Conservation (phyloP, 495 filamentous ascomycete species). For the Penicillium maclennaniae region DNA sequence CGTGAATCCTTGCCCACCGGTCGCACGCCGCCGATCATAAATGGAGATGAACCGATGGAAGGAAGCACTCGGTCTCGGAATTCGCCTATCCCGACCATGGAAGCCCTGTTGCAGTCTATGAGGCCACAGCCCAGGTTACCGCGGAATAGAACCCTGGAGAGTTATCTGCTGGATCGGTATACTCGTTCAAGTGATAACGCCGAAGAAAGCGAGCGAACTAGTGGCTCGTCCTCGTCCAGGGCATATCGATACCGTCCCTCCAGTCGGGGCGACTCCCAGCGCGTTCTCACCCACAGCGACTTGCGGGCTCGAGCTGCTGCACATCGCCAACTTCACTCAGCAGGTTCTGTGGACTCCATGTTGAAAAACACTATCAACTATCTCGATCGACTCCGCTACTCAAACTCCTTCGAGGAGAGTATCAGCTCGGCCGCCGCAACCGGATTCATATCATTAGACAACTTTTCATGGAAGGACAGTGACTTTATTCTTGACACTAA, state of each 20-base stretch:
- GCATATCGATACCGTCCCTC: slow-evolving; percentile 37
- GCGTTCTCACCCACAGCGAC: slow-evolving; percentile 39
- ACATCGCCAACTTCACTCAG: slow-evolving; percentile 49
- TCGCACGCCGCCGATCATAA: slow-evolving; percentile 9
- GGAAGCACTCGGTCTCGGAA: slow-evolving; percentile 15
- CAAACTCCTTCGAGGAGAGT: slow-evolving; percentile 53
- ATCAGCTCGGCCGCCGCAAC: slow-evolving; percentile 48
- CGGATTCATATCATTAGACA: slow-evolving; percentile 44
- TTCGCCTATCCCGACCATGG: slow-evolving; percentile 32
- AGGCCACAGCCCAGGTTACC: slow-evolving; percentile 46
- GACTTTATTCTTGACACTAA: slow-evolving; percentile 62
- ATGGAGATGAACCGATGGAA: slow-evolving; percentile 20
- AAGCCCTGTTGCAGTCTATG: slow-evolving; percentile 47
- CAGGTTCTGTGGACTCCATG: slow-evolving; percentile 38
- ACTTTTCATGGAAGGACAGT: slow-evolving; percentile 45
- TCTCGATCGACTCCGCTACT: slow-evolving; percentile 57
- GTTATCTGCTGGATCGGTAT: slow-evolving; percentile 43
- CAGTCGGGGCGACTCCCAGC: slow-evolving; percentile 29
- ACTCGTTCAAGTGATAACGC: slow-evolving; percentile 29
- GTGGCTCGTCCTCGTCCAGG: slow-evolving; percentile 22
- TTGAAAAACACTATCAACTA: slow-evolving; percentile 64
- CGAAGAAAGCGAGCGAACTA: slow-evolving; percentile 30
- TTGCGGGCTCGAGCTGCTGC: slow-evolving; percentile 44
- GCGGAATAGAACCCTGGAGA: slow-evolving; percentile 42
- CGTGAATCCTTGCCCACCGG: slow-evolving; percentile 23